Base-by-base conservation (phyloP, 2,329 filamentous ascomycete genomes). In the Colletotrichum horii region DNA sequence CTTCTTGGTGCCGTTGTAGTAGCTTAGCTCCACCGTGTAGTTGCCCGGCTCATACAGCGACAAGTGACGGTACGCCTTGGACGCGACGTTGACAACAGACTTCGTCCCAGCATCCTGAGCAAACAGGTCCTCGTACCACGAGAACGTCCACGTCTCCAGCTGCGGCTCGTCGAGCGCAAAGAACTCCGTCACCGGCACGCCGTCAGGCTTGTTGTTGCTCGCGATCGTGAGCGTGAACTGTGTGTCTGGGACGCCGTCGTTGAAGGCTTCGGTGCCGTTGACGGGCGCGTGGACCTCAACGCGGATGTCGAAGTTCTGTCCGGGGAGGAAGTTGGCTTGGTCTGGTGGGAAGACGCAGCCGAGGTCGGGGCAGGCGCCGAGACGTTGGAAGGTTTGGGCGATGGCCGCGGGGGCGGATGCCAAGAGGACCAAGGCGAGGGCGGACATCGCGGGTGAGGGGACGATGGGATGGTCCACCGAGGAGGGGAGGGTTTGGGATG, bases 81-180 rank as follows among this genome's bases (percentile, higher is more conserved):
- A 90, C 4, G 94, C 93, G 66, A 97, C 95, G 76, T 95, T 94
- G 84, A 97, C 95, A 19, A 95, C 81, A 0, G 93, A 94, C 6
- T 93, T 90, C 32, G 89, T 92, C 16, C 90, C 85, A 4, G 91
- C 92, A 79, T 96, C 94, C 80, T 92, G 86, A 28, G 95, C 95
- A 81, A 95, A 97, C 22, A 95, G 89, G 80, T 97, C 94, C 87
- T 96, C 95, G 80, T 91, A 96, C 94, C 94, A 97, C 19, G 89
- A 89, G 82, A 97, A 97, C 78, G 92, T 90, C 95, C 95, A 97
- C 76, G 88, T 93, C 88, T 97, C 95, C 12, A 97, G 85, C 82
- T 91, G 85, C n/a, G 95, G 93, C 82, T 96, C 94, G n/a, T 96
- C 94, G 28, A 94, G 81, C 22, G 88, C 87, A 85, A 97, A 96